Evolutionary conservation across 148 eudicot genomes (phyloP), one percentile per base, ranked within the genome.

Genomic region (Amaranthus hypochondriacus): DNA sequence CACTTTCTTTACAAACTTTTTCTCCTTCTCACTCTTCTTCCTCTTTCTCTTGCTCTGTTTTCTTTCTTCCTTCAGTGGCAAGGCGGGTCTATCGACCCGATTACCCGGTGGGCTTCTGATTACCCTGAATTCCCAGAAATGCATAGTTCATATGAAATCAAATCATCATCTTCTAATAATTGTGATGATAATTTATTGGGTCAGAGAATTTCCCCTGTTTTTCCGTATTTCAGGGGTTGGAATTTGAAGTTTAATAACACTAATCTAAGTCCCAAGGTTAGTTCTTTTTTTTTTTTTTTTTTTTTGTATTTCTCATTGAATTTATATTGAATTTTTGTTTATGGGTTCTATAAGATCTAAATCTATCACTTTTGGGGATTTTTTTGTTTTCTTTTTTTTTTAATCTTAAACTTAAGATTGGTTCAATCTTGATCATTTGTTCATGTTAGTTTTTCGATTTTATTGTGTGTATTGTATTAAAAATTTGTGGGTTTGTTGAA

Each of bases 1-100:
- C 63, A 60, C 43, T 80, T 80, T 56, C 15, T 68, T 5, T 81
- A 85, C 18, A 72, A 70, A 70, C 79, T 89, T 7, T 55, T 87
- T 3, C 76, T 83, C 10, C 62, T 85, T 48, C 86, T 89, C 56
- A 81, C 86, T 54, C n/a, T 87, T 7, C 60, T 87, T 15, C 84
- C 88, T 12, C 70, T 87, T 18, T 76, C 71, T 7, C 83, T 89
- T 39, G 85, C 91, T 8, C 50, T 78, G 61, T 81, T 89, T 43
- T 84, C 91, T 13, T 89, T 87, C 75, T 73, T 84, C 55, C 89
- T 89, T 53, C 91, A 84, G 78, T 89, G 89, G 87, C 86, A 82
- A 0, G 89, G 85, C 53, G 87, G 81, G 7, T 18, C 73, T 62
- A 47, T 63, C 73, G 58, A 73, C 53, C 81, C 86, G 10, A 48